These are phyloP conservation scores for Colletotrichum chlorophyti DNA, from an alignment of 2,329 filamentous ascomycete species.

Conservation along the genomic window DNA sequence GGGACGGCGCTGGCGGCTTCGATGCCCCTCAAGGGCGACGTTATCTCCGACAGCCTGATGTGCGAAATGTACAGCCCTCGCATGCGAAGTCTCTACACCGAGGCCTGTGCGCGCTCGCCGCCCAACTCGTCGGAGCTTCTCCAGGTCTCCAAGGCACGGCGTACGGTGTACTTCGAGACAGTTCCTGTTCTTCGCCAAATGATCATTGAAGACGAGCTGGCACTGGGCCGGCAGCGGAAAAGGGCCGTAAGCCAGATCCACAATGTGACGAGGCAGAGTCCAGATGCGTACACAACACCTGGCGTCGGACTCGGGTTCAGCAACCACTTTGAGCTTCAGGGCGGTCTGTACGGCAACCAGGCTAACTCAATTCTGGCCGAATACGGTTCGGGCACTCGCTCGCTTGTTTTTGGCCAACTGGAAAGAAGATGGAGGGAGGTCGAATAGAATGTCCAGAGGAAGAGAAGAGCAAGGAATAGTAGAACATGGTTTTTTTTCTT, in stretches of 20 bases:
- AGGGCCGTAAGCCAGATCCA: slow-evolving; percentile 32
- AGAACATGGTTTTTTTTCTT: background rate
- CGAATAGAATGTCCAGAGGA: slow-evolving; percentile 31
- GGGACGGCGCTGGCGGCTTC: slow-evolving; percentile 35
- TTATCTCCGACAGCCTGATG: slow-evolving; percentile 33
- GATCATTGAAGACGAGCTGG: slow-evolving; percentile 33
- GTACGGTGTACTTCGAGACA: slow-evolving; percentile 41
- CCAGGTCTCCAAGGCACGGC: slow-evolving; percentile 34
- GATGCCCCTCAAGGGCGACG: slow-evolving; percentile 37
- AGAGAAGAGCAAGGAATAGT: background rate
- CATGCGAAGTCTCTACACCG: slow-evolving; percentile 41
- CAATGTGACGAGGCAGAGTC: slow-evolving; percentile 16
- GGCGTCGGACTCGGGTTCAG: slow-evolving; percentile 38
- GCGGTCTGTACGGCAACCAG: slow-evolving; percentile 40
- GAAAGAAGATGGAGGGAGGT: slow-evolving; percentile 43
- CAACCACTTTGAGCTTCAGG: slow-evolving; percentile 38
- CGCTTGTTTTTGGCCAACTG: slow-evolving; percentile 35
- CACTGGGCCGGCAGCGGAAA: slow-evolving; percentile 36
- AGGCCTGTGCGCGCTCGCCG: slow-evolving; percentile 35
- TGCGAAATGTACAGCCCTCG: slow-evolving; percentile 46
- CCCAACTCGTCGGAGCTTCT: slow-evolving; percentile 35
- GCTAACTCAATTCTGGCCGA: slow-evolving; percentile 30
- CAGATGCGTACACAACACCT: background rate
- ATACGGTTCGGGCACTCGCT: slow-evolving; percentile 16
- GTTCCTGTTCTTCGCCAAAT: slow-evolving; percentile 36